A percentile compares a stretch with the other conserved stretches of the same genome.
phyloP scores from a whole-genome alignment of 208 protist genomes.

The Angomonas deanei region DNA sequence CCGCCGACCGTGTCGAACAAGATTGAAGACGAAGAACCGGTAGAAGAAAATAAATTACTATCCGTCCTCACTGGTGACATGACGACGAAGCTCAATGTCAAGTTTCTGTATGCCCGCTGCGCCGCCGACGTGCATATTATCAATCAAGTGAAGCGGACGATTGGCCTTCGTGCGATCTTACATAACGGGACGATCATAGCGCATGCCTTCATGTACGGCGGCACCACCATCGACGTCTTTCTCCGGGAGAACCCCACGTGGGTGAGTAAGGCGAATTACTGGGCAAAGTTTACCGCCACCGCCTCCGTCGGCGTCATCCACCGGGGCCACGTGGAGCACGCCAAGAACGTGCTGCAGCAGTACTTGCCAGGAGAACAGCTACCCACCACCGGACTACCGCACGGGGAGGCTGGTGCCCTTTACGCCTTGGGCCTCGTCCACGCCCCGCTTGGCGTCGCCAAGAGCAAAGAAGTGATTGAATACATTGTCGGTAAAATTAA shows the following conservation, averaged over 20 bases:
- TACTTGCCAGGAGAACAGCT: conserved; percentile 89
- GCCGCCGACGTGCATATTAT: conserved; percentile 92
- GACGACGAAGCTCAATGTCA: conserved; percentile 91
- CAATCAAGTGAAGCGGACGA: conserved; percentile 92
- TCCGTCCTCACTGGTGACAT: conserved; percentile 76
- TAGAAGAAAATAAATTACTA: conserved; percentile 48
- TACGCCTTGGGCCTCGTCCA: conserved; percentile 99
- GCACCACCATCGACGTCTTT: conserved; percentile 98
- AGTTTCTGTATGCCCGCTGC: conserved; percentile 96
- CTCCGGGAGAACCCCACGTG: conserved; percentile 97
- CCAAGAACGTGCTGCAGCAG: conserved; percentile 81
- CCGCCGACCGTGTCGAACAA: conserved; percentile 9
- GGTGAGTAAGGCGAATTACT: conserved; percentile 94
- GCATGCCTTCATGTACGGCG: conserved; percentile 97
- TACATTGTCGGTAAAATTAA: conserved; percentile 75
- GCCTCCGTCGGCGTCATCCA: conserved; percentile 97
- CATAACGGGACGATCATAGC: conserved; percentile 95
- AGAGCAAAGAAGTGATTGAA: conserved; percentile 67
- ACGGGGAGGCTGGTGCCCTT: conserved; percentile 95
- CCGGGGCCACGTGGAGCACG: conserved; percentile 90
- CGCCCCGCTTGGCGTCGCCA: conserved; percentile 83
- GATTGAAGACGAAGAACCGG: conserved; percentile 2
- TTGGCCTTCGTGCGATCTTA: conserved; percentile 73
- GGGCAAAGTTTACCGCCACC: conserved; percentile 96
- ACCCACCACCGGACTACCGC: conserved; percentile 58